Evolutionary conservation across 306 rosid genomes (phyloP), one percentile per base, ranked within the genome.

Genomic region (Carpinus fangiana): DNA sequence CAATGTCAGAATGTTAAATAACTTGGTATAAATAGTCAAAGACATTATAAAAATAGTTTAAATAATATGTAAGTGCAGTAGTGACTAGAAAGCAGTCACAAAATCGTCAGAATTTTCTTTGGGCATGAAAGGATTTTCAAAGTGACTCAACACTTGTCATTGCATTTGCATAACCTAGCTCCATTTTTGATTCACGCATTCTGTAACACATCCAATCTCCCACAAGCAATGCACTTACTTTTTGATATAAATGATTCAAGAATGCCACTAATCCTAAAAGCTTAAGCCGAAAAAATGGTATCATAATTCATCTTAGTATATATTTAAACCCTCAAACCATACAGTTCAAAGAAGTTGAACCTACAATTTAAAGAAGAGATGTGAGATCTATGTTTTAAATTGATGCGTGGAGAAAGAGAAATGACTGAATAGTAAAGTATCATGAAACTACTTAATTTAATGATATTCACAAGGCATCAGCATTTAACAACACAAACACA

Each of bases 1-100:
- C 61, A 69, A 12, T 62, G 62, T 69, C 60, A 72, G 21, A 70
- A 73, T 21, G 38, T 66, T 77, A 47, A 71, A 8, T 36, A 66
- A 36, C 14, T 9, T 4, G 2, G 17, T 36, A 66, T 66, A 75
- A 23, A 26, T 72, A 34, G 66, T 62, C 66, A 75, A 75, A 61
- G 73, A 78, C 61, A 72, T 23, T 59, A 66, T 9, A 38, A 38
- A 46, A 20, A 66, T 17, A 38, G 14, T 66, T 38, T 10, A 9
- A 38, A 66, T 17, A n/a, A n/a, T n/a, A 34, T 26, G 18, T 34
- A 7, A 31, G 21, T 31, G 70, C 12, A 64, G 20, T 36, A 2
- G 45, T 34, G 4, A 64, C 70, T 16, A 64, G 36, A 16, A 64
- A 64, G 70, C 21, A 36, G 47, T 64, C 20, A 64, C 17, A 61